Evolutionary conservation across 1,284 basidiomycete genomes (phyloP).

Genomic region (Irpex lacteus): DNA sequence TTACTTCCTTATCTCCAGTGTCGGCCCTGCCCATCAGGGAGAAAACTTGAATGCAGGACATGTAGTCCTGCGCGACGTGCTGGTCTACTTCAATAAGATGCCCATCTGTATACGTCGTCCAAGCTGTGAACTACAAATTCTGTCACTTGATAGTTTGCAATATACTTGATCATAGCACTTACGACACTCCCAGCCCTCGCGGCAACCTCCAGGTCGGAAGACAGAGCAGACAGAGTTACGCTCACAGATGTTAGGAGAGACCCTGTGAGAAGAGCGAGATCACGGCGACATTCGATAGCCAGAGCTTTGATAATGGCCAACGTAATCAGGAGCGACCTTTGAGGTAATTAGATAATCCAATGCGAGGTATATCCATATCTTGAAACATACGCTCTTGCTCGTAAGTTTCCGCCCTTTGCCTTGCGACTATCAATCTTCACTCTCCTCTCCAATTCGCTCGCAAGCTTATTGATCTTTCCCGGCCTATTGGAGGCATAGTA

Average conservation of each 20-base stretch:
- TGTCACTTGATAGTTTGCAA: not conserved
- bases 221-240: conserved; percentile 58
- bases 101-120: conserved; percentile 91
- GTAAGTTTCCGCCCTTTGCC: conserved; percentile 69
- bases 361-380: not conserved
- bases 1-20: conserved; percentile 57
- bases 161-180: conserved; percentile 29
- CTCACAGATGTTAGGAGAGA: conserved; percentile 77
- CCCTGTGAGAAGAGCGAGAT: conserved; percentile 80
- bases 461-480: conserved; percentile 86
- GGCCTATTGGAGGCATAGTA: conserved; percentile 93
- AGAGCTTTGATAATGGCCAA: conserved; percentile 83
- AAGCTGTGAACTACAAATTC: conserved; percentile 75
- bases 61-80: conserved; percentile 67
- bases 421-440: conserved; percentile 67
- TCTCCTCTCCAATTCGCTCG: conserved; percentile 80
- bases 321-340: conserved; percentile 82
- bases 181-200: conserved; percentile 84
- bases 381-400: conserved; percentile 73
- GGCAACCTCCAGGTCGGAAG: conserved; percentile 80
- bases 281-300: conserved; percentile 86
- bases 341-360: not conserved
- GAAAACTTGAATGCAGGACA: conserved; percentile 69
- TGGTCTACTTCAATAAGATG: conserved; percentile 78
- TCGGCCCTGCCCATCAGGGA: conserved; percentile 55